Evolutionary conservation across 768 basidiomycete species (phyloP).

Genomic region (Omphalotus guepiniiformis): DNA sequence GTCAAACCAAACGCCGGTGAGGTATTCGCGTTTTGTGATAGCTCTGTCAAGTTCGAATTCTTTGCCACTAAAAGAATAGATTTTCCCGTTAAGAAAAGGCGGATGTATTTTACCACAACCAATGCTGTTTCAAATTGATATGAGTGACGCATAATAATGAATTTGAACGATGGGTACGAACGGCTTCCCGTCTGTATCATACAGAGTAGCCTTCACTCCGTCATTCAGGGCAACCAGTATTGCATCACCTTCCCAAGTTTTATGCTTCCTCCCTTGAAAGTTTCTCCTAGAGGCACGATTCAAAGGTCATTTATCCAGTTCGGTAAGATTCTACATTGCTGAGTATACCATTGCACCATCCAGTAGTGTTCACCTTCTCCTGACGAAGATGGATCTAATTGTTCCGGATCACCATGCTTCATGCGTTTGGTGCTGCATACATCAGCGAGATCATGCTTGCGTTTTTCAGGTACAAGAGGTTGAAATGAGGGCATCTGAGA

Average conservation of each 20-base stretch:
- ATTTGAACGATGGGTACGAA: constrained; percentile 34
- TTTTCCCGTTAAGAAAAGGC: constrained; percentile 35
- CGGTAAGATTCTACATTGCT: not conserved
- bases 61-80: constrained; percentile 42
- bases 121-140: constrained; percentile 38
- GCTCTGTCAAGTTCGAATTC: constrained; percentile 63
- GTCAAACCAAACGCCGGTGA: constrained; percentile 65
- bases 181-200: constrained; percentile 62
- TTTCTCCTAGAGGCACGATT: constrained; percentile 42
- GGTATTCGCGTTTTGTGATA: constrained; percentile 50
- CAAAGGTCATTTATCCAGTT: not conserved
- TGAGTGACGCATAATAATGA: not conserved
- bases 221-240: constrained; percentile 47
- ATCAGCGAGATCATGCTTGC: not conserved
- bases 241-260: constrained; percentile 86
- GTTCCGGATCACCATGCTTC: too few species aligned
- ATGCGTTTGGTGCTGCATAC: not conserved
- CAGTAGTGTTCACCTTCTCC: constrained; percentile 42
- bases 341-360: constrained; percentile 74
- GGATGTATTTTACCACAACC: constrained; percentile 44
- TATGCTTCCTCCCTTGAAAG: constrained; percentile 76
- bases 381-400: not conserved
- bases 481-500: constrained; percentile 6
- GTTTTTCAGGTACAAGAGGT: constrained; percentile 1
- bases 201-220: constrained; percentile 43